phyloP scores from a whole-genome alignment of 331 rosid genomes.

The Quercus tomentella region DNA sequence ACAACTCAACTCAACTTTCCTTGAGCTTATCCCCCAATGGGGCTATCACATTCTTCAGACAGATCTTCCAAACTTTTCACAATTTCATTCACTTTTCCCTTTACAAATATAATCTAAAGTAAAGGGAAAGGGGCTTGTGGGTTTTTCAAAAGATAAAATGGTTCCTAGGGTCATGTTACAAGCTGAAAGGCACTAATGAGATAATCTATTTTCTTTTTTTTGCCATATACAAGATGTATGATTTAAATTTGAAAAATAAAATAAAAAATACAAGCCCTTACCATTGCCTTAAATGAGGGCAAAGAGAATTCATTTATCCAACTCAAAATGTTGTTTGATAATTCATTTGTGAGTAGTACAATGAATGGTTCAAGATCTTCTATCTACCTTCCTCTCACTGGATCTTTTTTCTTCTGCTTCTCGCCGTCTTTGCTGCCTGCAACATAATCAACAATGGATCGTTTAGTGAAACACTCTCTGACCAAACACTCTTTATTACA shows the following conservation, averaged over 20 bases:
- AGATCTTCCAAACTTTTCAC: too few relatives aligned
- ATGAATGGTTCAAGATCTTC: slow-evolving; percentile 61
- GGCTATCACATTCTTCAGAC: too few relatives aligned
- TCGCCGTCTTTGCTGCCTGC: slow-evolving; percentile 80
- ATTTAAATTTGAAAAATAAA: not conserved
- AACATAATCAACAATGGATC: not conserved
- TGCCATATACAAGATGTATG: not conserved
- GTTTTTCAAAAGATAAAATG: not conserved
- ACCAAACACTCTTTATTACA: not conserved
- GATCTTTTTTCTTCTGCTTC: slow-evolving; percentile 93
- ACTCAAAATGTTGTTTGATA: not conserved
- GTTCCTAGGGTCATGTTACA: not conserved
- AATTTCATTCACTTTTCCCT: too few relatives aligned
- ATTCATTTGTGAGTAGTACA: not conserved
- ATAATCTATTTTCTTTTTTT: not conserved
- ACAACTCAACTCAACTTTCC: too few relatives aligned
- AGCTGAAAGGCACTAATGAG: not conserved
- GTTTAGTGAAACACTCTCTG: not conserved
- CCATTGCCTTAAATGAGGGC: slow-evolving; percentile 10
- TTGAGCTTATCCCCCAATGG: too few relatives aligned
- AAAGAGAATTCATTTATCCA: not conserved
- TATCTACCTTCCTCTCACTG: slow-evolving; percentile 60
- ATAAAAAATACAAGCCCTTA: not conserved
- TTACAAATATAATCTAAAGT: too few relatives aligned
- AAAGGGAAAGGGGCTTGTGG: too few relatives aligned